Percentiles rank a stretch among this genome's conserved stretches.
phyloP scores from a whole-genome alignment of 495 filamentous ascomycete species.

The Hypoxylon crocopeplum region DNA sequence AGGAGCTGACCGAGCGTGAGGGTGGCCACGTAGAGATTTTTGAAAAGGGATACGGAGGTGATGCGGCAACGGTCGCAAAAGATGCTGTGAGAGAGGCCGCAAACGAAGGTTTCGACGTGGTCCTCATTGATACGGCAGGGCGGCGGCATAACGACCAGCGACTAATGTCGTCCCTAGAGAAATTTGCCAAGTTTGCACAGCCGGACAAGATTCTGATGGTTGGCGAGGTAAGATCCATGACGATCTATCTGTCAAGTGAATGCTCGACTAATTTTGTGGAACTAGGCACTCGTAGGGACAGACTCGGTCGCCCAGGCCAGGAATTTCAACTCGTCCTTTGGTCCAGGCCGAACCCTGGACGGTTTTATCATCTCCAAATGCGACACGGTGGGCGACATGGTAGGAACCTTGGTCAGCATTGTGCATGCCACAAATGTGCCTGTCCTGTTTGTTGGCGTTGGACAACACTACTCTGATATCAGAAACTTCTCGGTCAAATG shows the following conservation, averaged over 20 bases:
- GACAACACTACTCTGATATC: conserved; percentile 96
- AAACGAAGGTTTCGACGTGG: conserved; percentile 82
- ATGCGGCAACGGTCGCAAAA: conserved; percentile 92
- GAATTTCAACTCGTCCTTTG: conserved; percentile 95
- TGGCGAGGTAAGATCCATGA: conserved; percentile 68
- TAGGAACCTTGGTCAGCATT: conserved; percentile 94
- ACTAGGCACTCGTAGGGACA: conserved; percentile 83
- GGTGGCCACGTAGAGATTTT: conserved; percentile 87
- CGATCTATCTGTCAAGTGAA: not conserved
- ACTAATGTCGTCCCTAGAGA: conserved; percentile 93
- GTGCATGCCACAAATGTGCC: conserved; percentile 97
- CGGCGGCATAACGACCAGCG: conserved; percentile 94
- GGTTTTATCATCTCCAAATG: conserved; percentile 99
- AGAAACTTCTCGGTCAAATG: conserved; percentile 91
- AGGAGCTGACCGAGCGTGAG: conserved; percentile 82
- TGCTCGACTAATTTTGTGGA: conserved; percentile 19
- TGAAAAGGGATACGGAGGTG: conserved; percentile 96
- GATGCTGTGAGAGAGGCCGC: conserved; percentile 85
- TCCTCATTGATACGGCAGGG: conserved; percentile 95
- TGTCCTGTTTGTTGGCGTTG: conserved; percentile 91
- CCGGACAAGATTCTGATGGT: conserved; percentile 99
- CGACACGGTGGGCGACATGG: conserved; percentile 98
- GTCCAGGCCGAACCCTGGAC: conserved; percentile 77
- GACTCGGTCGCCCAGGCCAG: conserved; percentile 94
- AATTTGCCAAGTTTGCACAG: conserved; percentile 93